A percentile compares a stretch with the other conserved stretches of the same genome.
These are phyloP conservation scores for Diplodia sapinea DNA, from an alignment of 2,329 filamentous ascomycete genomes.

Conservation along the genomic window DNA sequence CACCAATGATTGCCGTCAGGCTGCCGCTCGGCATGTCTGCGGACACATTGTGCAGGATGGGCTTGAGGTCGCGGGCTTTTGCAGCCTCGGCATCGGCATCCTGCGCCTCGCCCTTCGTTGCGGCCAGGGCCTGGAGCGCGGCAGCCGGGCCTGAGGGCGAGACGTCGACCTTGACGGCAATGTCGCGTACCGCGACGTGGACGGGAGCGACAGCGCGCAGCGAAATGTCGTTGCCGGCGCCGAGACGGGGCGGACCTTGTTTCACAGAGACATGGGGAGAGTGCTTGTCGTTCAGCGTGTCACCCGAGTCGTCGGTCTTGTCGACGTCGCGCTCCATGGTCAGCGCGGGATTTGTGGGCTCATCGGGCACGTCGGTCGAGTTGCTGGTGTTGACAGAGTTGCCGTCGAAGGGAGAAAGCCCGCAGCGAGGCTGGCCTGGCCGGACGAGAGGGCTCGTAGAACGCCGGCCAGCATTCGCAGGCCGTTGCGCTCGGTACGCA, in stretches of 20 bases:
- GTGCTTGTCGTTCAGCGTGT: neutral
- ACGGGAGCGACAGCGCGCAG: slow-evolving; percentile 61
- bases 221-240: slow-evolving; percentile 43
- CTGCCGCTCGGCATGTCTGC: slow-evolving; percentile 69
- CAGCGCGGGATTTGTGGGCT: too few species aligned
- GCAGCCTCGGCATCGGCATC: slow-evolving; percentile 29
- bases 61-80: slow-evolving; percentile 45
- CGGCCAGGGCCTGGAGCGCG: slow-evolving; percentile 36
- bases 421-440: neutral
- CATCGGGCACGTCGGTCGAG: neutral
- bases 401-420: neutral
- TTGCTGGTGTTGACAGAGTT: slow-evolving; percentile 4
- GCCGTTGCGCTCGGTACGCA: neutral
- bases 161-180: slow-evolving; percentile 64
- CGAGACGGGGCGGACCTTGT: slow-evolving; percentile 9
- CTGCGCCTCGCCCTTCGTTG: slow-evolving; percentile 34
- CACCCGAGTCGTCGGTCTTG: slow-evolving; percentile 2
- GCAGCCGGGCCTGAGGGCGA: slow-evolving; percentile 49
- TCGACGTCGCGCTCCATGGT: slow-evolving; percentile 25
- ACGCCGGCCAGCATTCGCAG: neutral
- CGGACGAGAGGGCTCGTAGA: neutral
- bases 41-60: slow-evolving; percentile 67
- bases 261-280: neutral
- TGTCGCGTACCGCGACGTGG: slow-evolving; percentile 59
- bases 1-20: slow-evolving; percentile 76